These are phyloP conservation scores for Naganishia albida DNA, from an alignment of 1,284 basidiomycete species.

Conservation along the genomic window DNA sequence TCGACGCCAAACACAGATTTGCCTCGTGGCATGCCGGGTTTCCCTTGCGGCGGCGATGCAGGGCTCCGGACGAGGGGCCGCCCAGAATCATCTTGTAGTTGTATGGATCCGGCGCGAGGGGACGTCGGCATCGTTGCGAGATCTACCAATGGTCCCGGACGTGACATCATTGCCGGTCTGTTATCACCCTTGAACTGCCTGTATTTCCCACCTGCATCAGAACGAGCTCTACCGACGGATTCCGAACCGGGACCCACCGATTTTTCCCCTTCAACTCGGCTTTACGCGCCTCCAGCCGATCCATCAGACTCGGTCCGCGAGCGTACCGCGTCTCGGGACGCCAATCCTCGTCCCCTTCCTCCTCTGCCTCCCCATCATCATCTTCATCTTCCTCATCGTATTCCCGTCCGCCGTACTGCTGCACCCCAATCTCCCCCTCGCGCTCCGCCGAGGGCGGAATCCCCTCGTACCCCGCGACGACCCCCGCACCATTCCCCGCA, in stretches of 20 bases:
- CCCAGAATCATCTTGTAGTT: slow-evolving; percentile 1
- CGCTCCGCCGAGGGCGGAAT: slow-evolving; percentile 35
- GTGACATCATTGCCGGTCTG: slow-evolving; percentile 52
- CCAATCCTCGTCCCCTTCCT: slow-evolving; percentile 32
- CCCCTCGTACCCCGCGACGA: slow-evolving; percentile 33
- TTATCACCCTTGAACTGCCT: slow-evolving; percentile 52
- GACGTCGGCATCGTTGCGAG: neutral
- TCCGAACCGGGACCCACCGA: slow-evolving; percentile 37
- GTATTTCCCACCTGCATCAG: neutral
- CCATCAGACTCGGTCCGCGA: slow-evolving; percentile 49
- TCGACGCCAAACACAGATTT: slow-evolving; percentile 52
- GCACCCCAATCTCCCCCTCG: slow-evolving; percentile 37
- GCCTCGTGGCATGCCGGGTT: slow-evolving; percentile 40
- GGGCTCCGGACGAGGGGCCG: neutral
- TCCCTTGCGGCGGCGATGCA: neutral
- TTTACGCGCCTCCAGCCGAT: slow-evolving; percentile 52
- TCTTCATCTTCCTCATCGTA: slow-evolving; percentile 33
- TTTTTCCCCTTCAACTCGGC: slow-evolving; percentile 44
- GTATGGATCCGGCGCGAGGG: neutral
- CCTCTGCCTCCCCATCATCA: slow-evolving; percentile 29
- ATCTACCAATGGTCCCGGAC: slow-evolving; percentile 27
- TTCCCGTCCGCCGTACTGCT: slow-evolving; percentile 36
- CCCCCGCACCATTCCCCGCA: slow-evolving; percentile 39
- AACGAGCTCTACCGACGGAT: slow-evolving; percentile 4
- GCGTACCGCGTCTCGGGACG: slow-evolving; percentile 30